Conservation (phyloP, 2,329 filamentous ascomycete species). For the Xylariaceae sp. region DNA sequence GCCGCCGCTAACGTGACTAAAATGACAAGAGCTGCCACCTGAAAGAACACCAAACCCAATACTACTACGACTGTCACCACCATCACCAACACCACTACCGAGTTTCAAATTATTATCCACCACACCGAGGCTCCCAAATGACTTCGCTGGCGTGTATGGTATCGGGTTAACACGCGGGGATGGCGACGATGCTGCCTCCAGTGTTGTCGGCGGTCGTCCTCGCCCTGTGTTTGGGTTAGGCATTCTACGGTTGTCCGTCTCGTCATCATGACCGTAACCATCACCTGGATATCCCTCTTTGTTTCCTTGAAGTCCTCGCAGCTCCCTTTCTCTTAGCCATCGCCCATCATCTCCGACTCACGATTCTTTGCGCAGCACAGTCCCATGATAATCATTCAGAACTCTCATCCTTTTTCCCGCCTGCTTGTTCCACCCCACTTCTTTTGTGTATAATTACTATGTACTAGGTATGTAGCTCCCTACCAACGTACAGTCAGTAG, state of each 20-base stretch:
- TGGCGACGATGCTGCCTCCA: conserved; percentile 8
- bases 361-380: conserved; percentile 20
- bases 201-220: conserved; percentile 6
- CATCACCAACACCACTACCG: neutral
- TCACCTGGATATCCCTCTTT: conserved; percentile 5
- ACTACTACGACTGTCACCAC: neutral
- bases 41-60: neutral
- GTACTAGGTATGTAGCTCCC: neutral
- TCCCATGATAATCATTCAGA: conserved; percentile 25
- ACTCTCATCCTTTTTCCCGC: conserved; percentile 4
- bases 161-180: neutral
- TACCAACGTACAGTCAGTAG: neutral
- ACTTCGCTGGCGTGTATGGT: conserved; percentile 6
- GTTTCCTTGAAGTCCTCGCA: neutral
- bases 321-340: neutral
- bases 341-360: conserved; percentile 9
- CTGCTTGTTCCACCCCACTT: conserved; percentile 8
- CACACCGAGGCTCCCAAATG: conserved; percentile 2
- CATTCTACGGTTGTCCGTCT: conserved; percentile 6
- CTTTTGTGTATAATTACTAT: conserved; percentile 3
- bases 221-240: neutral
- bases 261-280: conserved; percentile 1
- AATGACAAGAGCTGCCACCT: neutral
- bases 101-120: too few species aligned
- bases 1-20: neutral